Evolutionary conservation across 768 basidiomycete genomes (phyloP), one percentile per base, ranked within the genome.

Genomic region (Termitomyces sp.): DNA sequence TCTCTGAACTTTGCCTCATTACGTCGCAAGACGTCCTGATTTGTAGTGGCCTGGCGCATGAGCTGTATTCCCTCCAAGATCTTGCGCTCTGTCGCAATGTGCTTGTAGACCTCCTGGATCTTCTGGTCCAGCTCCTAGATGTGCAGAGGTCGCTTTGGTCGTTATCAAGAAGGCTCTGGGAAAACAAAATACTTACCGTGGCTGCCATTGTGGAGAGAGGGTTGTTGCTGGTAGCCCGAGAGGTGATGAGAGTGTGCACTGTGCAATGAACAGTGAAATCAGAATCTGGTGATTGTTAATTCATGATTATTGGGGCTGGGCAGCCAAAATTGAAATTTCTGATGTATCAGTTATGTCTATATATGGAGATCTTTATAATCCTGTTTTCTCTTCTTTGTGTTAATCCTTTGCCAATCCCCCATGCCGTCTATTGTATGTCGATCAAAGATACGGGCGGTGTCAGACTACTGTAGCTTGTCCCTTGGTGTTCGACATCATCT

Each of bases 41-140:
- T 96, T 43, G 76, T 81, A 32, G 93, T 94, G 2, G 93, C 93
- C 69, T 84, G 82, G 45, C 88, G 82, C 55, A 95, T 78, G 62
- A 82, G 79, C 67, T 88, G 83, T 28, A 86, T 85, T 17, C 87
- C 93, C 72, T 94, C 91, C 62, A 96, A 79, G 69, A 95, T 86
- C 81, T 92, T 94, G 73, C 88, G 89, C 76, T 96, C 92, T 35
- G 89, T 94, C 75, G 88, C 83, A 70, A 96, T 94, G 71, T 89
- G 89, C 73, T 84, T 88, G 76, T 87, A 84, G 66, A 94, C 85
- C 72, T 93, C 91, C 70, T 87, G 85, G 70, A 95, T 93, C 83
- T 94, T 95, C 82, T 86, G 86, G 83, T 94, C 91, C 74, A 93
- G 78, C 74, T 91, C 72, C 79, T 80, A 64, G 60, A 69, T 69